Conservation (phyloP, 2,329 filamentous ascomycete species). For the Pseudocercospora vitis region DNA sequence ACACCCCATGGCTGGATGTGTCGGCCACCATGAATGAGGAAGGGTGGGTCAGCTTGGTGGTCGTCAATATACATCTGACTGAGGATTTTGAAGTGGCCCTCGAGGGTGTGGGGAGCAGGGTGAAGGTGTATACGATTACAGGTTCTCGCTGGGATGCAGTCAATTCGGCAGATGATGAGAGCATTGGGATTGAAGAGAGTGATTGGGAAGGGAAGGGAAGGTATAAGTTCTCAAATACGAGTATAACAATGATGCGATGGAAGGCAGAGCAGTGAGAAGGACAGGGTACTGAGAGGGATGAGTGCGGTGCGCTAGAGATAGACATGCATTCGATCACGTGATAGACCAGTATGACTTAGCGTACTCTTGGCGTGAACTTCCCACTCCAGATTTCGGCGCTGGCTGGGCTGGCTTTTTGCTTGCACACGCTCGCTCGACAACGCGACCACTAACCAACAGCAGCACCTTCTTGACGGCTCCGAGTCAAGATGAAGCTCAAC, state of each 20-base stretch:
- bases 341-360: not conserved
- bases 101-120: conserved; percentile 51
- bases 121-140: conserved; percentile 64
- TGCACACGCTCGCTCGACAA: conserved; percentile 12
- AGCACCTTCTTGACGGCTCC: conserved; percentile 26
- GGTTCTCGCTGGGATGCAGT: conserved; percentile 58
- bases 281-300: not conserved
- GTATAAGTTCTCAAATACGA: conserved; percentile 68
- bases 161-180: conserved; percentile 63
- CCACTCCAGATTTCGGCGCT: not conserved
- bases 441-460: conserved; percentile 20
- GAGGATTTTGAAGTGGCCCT: conserved; percentile 60
- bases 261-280: too few relatives aligned
- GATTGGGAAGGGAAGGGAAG: conserved; percentile 63
- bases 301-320: not conserved
- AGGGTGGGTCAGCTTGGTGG: conserved; percentile 65
- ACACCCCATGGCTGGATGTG: conserved; percentile 70
- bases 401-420: not conserved
- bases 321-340: not conserved
- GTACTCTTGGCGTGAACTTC: conserved; percentile 1
- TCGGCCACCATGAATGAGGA: conserved; percentile 61
- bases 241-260: conserved; percentile 66
- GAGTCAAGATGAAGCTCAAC: conserved; percentile 67
- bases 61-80: conserved; percentile 68
- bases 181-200: conserved; percentile 61